Conservation (phyloP, 768 basidiomycete genomes). For the Pisolithus tinctorius region DNA sequence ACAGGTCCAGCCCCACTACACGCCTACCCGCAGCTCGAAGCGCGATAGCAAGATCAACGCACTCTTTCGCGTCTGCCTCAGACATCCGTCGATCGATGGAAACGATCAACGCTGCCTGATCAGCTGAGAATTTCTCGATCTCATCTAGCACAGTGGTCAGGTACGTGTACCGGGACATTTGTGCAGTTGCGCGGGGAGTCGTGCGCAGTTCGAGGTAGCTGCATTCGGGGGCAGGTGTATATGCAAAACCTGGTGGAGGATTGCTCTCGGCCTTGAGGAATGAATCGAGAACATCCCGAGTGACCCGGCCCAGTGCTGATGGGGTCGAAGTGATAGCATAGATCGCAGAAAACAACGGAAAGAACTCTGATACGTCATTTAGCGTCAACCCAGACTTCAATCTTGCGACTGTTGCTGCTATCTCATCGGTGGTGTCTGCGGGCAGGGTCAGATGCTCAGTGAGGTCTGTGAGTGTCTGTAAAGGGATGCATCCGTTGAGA, state of each 20-base stretch:
- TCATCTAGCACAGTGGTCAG: slow-evolving; percentile 60
- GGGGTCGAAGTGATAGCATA: slow-evolving; percentile 70
- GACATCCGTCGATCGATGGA: slow-evolving; percentile 73
- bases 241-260: slow-evolving; percentile 24
- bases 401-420: slow-evolving; percentile 38
- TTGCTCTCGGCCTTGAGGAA: slow-evolving; percentile 41
- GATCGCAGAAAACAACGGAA: slow-evolving; percentile 68
- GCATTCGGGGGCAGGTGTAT: slow-evolving; percentile 42
- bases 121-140: slow-evolving; percentile 47
- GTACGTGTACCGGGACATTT: slow-evolving; percentile 58
- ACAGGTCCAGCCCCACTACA: slow-evolving; percentile 75
- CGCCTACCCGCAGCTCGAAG: slow-evolving; percentile 52
- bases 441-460: slow-evolving; percentile 36
- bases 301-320: slow-evolving; percentile 43
- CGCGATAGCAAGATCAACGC: slow-evolving; percentile 47
- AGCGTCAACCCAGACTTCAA: slow-evolving; percentile 38
- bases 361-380: slow-evolving; percentile 63
- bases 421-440: slow-evolving; percentile 22
- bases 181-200: slow-evolving; percentile 54
- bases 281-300: slow-evolving; percentile 55
- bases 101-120: slow-evolving; percentile 56
- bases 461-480: slow-evolving; percentile 54
- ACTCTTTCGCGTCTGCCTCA: slow-evolving; percentile 42
- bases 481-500: slow-evolving; percentile 78
- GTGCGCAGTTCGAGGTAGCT: slow-evolving; percentile 79